A percentile compares a stretch with the other conserved stretches of the same genome.
Evolutionary conservation across 2,329 filamentous ascomycete genomes (phyloP).

Genomic region (Ophiostoma triangulosporum): DNA sequence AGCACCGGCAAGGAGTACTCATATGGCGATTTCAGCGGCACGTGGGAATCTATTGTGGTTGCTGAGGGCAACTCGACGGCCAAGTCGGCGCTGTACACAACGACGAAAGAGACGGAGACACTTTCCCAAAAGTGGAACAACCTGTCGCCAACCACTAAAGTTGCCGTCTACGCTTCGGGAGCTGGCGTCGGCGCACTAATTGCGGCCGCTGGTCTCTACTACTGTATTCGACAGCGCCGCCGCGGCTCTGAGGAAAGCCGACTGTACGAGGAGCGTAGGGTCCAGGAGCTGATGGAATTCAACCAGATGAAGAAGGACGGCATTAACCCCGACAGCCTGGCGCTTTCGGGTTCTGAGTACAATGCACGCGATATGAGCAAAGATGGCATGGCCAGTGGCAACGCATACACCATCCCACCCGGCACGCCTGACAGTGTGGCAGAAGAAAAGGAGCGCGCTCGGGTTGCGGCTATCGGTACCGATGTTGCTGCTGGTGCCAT

Average conservation of each 20-base stretch:
- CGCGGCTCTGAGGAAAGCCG: conserved; percentile 38
- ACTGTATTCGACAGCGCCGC: conserved; percentile 42
- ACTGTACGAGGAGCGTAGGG: conserved; percentile 28
- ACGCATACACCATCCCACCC: conserved; percentile 21
- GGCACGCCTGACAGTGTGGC: conserved; percentile 17
- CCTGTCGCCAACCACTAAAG: conserved; percentile 36
- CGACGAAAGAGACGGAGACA: conserved; percentile 26
- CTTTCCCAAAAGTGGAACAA: conserved; percentile 40
- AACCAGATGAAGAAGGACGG: conserved; percentile 35
- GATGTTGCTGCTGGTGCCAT: conserved; percentile 13
- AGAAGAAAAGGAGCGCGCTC: conserved; percentile 18
- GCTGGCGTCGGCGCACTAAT: conserved; percentile 31
- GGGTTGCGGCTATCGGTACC: conserved; percentile 15
- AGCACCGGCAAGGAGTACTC: conserved; percentile 18
- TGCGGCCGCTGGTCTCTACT: conserved; percentile 31
- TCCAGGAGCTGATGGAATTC: conserved; percentile 37
- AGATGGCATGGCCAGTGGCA: conserved; percentile 17
- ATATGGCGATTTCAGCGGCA: conserved; percentile 11
- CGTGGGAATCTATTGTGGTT: conserved; percentile 13
- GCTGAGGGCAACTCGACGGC: conserved; percentile 42
- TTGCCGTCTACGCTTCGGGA: conserved; percentile 37
- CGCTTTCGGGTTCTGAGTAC: conserved; percentile 24
- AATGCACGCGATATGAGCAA: conserved; percentile 22
- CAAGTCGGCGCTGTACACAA: conserved; percentile 26
- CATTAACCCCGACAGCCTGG: conserved; percentile 33